Evolutionary conservation across 352 stramenopile genomes (phyloP).

Genomic region (Phytophthora podocarpi): DNA sequence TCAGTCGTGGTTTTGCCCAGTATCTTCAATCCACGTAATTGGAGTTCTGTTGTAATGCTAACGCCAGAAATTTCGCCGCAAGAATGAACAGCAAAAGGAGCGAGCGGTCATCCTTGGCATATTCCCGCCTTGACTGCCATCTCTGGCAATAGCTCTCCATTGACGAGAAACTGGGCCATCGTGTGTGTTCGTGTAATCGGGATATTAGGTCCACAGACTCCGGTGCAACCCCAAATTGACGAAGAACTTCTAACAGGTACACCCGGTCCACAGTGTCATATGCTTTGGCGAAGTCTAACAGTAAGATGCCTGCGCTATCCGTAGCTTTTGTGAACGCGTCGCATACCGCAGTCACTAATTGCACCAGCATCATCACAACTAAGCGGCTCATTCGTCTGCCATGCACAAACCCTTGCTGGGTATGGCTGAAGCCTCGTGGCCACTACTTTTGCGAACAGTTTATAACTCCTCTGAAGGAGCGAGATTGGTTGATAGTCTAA

Average conservation of each 20-base stretch:
- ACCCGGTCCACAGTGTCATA: neutral
- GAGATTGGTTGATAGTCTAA: neutral
- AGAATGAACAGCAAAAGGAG: neutral
- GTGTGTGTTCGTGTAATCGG: neutral
- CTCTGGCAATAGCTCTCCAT: neutral
- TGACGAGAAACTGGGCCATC: neutral
- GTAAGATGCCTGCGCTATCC: neutral
- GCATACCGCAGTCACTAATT: neutral
- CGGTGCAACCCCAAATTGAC: neutral
- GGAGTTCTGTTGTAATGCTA: too few relatives aligned
- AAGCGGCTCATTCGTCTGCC: neutral
- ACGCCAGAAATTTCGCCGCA: neutral
- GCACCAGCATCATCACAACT: neutral
- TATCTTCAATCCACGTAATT: neutral
- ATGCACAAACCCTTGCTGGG: constrained; percentile 1
- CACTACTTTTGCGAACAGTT: neutral
- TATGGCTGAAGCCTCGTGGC: neutral
- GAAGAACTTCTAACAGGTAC: neutral
- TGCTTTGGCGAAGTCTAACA: neutral
- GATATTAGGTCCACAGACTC: neutral
- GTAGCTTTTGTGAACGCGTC: neutral
- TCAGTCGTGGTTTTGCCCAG: too few relatives aligned
- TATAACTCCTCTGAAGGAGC: neutral
- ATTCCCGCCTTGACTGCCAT: neutral
- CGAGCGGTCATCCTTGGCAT: neutral